A percentile compares a stretch with the other conserved stretches of the same genome.
Conservation (phyloP, 495 filamentous ascomycete genomes). For the Aspergillus homomorphus region DNA sequence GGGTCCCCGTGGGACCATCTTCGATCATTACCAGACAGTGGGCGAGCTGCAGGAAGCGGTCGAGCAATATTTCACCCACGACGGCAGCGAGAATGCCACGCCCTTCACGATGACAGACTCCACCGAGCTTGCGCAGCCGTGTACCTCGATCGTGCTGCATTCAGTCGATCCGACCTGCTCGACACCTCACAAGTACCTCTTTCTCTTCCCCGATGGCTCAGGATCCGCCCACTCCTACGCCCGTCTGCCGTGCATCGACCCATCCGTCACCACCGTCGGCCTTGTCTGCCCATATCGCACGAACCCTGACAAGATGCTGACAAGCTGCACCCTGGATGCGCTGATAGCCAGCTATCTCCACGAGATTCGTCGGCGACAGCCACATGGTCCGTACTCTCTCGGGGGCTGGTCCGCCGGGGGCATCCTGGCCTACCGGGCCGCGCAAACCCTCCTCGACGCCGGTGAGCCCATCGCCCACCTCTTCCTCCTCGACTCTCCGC, state of each 20-base stretch:
- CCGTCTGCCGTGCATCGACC: neutral
- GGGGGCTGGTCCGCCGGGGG: constrained; percentile 51
- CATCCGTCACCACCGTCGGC: neutral
- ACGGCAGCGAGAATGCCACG: no score
- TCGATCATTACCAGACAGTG: no score
- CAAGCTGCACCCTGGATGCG: neutral
- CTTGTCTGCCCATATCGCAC: constrained; percentile 16
- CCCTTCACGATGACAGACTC: no score
- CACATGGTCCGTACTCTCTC: constrained; percentile 5
- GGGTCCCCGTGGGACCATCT: no score
- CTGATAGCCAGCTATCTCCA: constrained; percentile 1
- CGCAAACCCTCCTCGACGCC: constrained; percentile 24
- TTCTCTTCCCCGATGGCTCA: constrained; percentile 35
- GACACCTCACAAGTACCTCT: constrained; percentile 25
- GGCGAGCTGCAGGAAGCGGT: no score
- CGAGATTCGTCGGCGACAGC: constrained; percentile 4
- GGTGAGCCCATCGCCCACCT: constrained; percentile 25
- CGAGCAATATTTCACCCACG: no score
- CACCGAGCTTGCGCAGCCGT: no score
- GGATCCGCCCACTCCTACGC: constrained; percentile 24
- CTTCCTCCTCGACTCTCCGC: constrained; percentile 33
- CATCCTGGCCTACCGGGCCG: constrained; percentile 36
- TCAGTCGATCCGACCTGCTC: no score
- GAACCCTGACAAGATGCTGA: neutral
- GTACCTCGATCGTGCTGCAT: no score